phyloP scores from a whole-genome alignment of 1,139 yeast genomes.

The Taiozyma sp. region DNA sequence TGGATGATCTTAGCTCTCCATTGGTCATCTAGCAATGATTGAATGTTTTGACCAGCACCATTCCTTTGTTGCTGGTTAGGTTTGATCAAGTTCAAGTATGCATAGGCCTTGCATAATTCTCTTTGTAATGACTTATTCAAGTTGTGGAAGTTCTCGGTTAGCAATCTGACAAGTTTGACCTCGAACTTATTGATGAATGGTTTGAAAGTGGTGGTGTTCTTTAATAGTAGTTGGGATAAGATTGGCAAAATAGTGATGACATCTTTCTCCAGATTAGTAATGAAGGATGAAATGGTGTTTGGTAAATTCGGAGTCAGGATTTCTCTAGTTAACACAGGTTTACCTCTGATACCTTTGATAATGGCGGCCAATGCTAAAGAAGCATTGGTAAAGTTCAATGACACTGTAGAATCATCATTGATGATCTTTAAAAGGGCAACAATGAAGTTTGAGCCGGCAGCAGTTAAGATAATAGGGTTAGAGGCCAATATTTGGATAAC shows the following conservation, averaged over 20 bases:
- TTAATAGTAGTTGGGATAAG: conserved; percentile 43
- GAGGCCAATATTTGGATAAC: conserved; percentile 44
- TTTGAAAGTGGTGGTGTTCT: conserved; percentile 77
- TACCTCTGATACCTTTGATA: conserved; percentile 62
- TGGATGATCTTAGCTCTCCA: conserved; percentile 43
- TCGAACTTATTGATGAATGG: conserved; percentile 68
- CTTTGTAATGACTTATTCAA: conserved; percentile 37
- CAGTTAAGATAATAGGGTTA: conserved; percentile 51
- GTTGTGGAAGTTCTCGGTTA: conserved; percentile 32
- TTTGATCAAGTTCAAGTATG: conserved; percentile 58
- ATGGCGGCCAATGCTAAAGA: conserved; percentile 45
- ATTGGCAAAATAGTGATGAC: conserved; percentile 42
- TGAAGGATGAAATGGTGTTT: conserved; percentile 49
- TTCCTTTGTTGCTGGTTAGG: conserved; percentile 33
- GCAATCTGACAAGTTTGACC: conserved; percentile 35
- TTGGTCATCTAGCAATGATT: conserved; percentile 32
- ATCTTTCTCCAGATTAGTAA: conserved; percentile 33
- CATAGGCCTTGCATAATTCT: conserved; percentile 47
- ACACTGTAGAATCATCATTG: conserved; percentile 30
- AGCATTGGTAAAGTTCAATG: conserved; percentile 40
- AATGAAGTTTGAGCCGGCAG: conserved; percentile 57
- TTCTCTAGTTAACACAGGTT: conserved; percentile 82
- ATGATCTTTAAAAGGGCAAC: conserved; percentile 50
- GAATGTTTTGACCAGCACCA: conserved; percentile 26
- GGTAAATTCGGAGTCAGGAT: conserved; percentile 77